These are phyloP conservation scores for Xylaria sp. DNA, from an alignment of 2,329 filamentous ascomycete species.

Conservation along the genomic window DNA sequence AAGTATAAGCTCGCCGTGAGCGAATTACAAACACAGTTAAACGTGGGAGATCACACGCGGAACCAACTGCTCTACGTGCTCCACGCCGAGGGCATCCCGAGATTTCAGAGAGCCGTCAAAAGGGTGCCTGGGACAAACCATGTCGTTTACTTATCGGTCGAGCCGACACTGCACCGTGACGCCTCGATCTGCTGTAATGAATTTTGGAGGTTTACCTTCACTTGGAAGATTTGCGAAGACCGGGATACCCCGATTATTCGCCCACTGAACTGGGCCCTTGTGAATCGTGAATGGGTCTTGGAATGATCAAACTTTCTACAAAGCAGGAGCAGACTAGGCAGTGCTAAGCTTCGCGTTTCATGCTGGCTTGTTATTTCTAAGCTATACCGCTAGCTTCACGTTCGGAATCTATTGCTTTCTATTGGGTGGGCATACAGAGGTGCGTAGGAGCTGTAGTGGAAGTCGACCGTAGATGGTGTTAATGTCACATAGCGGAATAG, in stretches of 20 bases:
- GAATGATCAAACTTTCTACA: too few species aligned
- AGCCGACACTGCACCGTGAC: neutral
- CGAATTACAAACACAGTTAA: slow-evolving; percentile 1
- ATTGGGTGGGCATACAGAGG: too few species aligned
- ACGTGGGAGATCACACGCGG: slow-evolving; percentile 5
- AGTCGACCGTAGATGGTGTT: too few species aligned
- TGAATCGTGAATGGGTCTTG: neutral
- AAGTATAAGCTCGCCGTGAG: neutral
- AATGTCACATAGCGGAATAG: too few species aligned
- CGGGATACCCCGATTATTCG: neutral
- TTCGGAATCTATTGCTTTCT: too few species aligned
- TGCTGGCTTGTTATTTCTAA: too few species aligned
- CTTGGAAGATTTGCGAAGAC: neutral
- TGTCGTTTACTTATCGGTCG: neutral
- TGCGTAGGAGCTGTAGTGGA: too few species aligned
- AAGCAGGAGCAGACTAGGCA: too few species aligned
- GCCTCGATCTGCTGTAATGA: slow-evolving; percentile 5
- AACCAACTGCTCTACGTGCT: slow-evolving; percentile 12
- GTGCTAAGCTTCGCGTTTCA: too few species aligned
- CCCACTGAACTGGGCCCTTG: slow-evolving; percentile 1
- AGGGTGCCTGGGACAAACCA: slow-evolving; percentile 1
- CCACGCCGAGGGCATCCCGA: neutral
- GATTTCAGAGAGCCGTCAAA: neutral
- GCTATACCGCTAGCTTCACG: too few species aligned
- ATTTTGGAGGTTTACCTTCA: slow-evolving; percentile 16